Evolutionary conservation across 768 basidiomycete genomes (phyloP), one percentile per base, ranked within the genome.

Genomic region (Lactifluus pinguis): DNA sequence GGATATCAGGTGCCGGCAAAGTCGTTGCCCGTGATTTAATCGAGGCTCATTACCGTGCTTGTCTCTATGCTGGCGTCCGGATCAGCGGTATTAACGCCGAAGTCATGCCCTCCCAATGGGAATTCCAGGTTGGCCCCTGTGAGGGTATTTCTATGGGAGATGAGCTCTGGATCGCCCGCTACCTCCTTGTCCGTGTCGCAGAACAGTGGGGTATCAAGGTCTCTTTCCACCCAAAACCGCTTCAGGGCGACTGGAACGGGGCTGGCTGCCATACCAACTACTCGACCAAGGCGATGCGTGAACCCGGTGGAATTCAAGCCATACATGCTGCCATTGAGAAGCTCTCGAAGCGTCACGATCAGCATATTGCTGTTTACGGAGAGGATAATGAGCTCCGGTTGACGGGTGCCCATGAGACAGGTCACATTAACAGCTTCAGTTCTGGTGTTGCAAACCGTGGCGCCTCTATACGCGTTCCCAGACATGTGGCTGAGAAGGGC

Each of bases 101-200:
- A 77, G 95, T 98, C 63, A 98, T 98, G 95, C 95, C 97, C 15
- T 86, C 95, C 58, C 97, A 99, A 75, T 99, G 97, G 97, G 97
- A 99, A 78, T 99, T 95, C 89, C 97, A 99, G 76, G 93, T 99
- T 68, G 95, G 97, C 55, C 97, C 97, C 34, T 98, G 95, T 69
- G 89, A 91, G 73, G 97, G 97, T 57, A 98, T 98, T 74, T 80
- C 87, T 61, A 95, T 98, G 93, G 97, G 97, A 68, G 97, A 99
- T 75, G 95, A 99, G 76, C 86, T 99, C 68, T 97, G 94, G 93
- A 93, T 98, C 84, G 92, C 97, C 41, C 91, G 97, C 67, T 99
- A 88, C 80, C 88, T 99, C 68, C 86, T 98, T 69, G 74, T 92
- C 71, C 90, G 97, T 67, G 87, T 97, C 67, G 94, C 95, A 66